Evolutionary conservation across 1,139 yeast species (phyloP), one percentile per base, ranked within the genome.

Genomic region (Geotrichum candidum): DNA sequence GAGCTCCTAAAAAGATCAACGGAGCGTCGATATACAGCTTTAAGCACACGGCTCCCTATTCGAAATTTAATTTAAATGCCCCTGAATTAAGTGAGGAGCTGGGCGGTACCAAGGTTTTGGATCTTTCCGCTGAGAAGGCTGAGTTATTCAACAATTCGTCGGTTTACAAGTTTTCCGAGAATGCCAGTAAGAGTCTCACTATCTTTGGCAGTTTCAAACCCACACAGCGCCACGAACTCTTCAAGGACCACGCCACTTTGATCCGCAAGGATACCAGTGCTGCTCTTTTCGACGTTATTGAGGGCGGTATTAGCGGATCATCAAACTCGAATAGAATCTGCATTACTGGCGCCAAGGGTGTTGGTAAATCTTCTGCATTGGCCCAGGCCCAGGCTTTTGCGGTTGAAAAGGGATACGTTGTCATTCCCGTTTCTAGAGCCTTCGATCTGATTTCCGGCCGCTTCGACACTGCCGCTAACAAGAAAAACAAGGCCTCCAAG

Each of bases 351-450:
- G 85, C 81, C 62, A 77, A 83, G 57, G 97, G 97, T 56, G 80
- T 82, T 11, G 98, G 98, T 11, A 92, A 92, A 76, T 83, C 94
- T 2, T 84, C 91, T 0, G 73, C 87, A 51, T 69, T 92, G 58
- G 76, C 94, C 0, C 97, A 92, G 73, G 80, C 86, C 1, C 87
- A 88, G 62, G 87, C 94, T 0, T 70, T 82, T 54, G 84, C 85
- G 4, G 72, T 80, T 53, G 75, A 78, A 11, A 68, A 75, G n/a
- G 80, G 83, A 9, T 78, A 82, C 25, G 77, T 90, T 23, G 77
- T 89, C 2, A 71, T 92, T 57, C 90, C 90, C 64, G 75, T 92
- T 33, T 84, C 90, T 35, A 78, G 85, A 65, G 86, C 91, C 1
- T 83, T 80, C 56, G 75, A 78, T 46, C 78, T 90, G 29, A 78